These are phyloP conservation scores for Byssochlamys sp. DNA, from an alignment of 2,329 filamentous ascomycete species.

Conservation along the genomic window DNA sequence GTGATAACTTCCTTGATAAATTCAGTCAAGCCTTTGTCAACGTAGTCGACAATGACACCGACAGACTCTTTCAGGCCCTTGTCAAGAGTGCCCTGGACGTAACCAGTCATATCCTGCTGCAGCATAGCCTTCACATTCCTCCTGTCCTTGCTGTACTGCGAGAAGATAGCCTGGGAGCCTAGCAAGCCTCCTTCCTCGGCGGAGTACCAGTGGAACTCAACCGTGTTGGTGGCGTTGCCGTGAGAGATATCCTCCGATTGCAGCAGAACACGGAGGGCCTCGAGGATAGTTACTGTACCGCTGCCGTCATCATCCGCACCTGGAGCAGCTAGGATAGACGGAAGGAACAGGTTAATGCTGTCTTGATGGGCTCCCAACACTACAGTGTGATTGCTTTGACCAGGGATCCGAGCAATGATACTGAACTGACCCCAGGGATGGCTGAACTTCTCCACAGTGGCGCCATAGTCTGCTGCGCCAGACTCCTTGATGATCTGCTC, in stretches of 20 bases:
- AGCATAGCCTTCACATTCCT: slow-evolving; percentile 89
- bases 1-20: slow-evolving; percentile 87
- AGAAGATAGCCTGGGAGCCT: slow-evolving; percentile 83
- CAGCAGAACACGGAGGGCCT: slow-evolving; percentile 74
- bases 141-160: slow-evolving; percentile 61
- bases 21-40: slow-evolving; percentile 68
- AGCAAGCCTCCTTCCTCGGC: slow-evolving; percentile 81
- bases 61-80: slow-evolving; percentile 75
- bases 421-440: slow-evolving; percentile 85
- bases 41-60: slow-evolving; percentile 85
- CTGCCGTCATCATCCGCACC: slow-evolving; percentile 94
- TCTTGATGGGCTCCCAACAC: slow-evolving; percentile 90
- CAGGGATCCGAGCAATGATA: slow-evolving; percentile 84
- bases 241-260: slow-evolving; percentile 58
- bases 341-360: slow-evolving; percentile 85
- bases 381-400: slow-evolving; percentile 70
- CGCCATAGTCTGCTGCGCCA: slow-evolving; percentile 57
- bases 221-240: slow-evolving; percentile 68
- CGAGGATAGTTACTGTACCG: slow-evolving; percentile 86
- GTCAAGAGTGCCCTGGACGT: slow-evolving; percentile 69
- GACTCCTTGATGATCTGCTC: slow-evolving; percentile 60
- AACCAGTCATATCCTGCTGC: slow-evolving; percentile 97
- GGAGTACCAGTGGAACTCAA: slow-evolving; percentile 96
- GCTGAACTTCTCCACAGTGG: slow-evolving; percentile 61
- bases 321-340: slow-evolving; percentile 71